Conservation (phyloP, 2,329 filamentous ascomycete species). For the Apiospora arundinis region DNA sequence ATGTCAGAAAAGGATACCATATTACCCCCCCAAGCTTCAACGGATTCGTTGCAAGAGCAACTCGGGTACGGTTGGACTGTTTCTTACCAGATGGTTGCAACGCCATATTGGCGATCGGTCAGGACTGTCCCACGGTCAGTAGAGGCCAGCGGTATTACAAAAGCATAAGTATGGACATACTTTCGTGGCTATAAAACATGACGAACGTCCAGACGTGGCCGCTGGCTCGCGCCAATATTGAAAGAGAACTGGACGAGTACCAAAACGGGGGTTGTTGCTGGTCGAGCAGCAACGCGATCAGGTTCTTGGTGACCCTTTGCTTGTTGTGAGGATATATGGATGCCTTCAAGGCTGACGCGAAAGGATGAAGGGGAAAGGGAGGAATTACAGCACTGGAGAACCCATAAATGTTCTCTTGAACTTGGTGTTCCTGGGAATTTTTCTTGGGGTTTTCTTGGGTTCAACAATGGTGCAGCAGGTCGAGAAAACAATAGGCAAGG, state of each 20-base stretch:
- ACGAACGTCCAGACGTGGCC: conserved; percentile 26
- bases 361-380: background rate
- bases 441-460: background rate
- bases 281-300: no score
- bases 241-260: background rate
- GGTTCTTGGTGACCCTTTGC: background rate
- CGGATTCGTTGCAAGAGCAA: background rate
- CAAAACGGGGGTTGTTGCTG: background rate
- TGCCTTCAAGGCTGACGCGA: background rate
- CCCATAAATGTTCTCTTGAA: background rate
- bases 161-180: conserved; percentile 56
- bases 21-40: background rate
- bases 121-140: conserved; percentile 63
- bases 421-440: background rate
- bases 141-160: background rate
- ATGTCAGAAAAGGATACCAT: background rate
- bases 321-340: background rate
- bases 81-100: conserved; percentile 89
- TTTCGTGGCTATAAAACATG: conserved; percentile 98
- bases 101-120: conserved; percentile 85
- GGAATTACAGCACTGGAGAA: background rate
- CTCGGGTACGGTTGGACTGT: background rate
- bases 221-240: background rate
- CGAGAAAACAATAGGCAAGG: background rate
- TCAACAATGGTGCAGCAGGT: background rate